Evolutionary conservation across 2,329 filamentous ascomycete species (phyloP).

Genomic region (Pseudofabraea citricarpa): DNA sequence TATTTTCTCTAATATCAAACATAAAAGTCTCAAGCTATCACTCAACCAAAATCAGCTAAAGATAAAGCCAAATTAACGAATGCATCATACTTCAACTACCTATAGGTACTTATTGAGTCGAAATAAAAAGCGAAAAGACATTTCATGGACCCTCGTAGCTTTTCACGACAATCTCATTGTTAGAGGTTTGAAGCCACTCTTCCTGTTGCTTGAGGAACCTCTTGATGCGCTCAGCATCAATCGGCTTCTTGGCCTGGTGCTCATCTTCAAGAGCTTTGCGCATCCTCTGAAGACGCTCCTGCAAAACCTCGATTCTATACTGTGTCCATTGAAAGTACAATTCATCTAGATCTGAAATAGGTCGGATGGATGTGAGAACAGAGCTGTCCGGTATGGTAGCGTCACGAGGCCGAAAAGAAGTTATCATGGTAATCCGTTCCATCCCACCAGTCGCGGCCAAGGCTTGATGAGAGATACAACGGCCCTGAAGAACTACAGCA

Average conservation of each 20-base stretch:
- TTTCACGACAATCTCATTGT: background rate
- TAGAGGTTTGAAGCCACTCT: background rate
- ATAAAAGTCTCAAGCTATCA: too few species aligned
- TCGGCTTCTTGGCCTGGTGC: background rate
- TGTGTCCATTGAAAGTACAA: conserved; percentile 25
- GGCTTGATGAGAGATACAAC: conserved; percentile 34
- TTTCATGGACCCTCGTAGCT: background rate
- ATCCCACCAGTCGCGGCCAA: conserved; percentile 26
- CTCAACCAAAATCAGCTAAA: too few species aligned
- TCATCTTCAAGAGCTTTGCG: conserved; percentile 5
- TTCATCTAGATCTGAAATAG: conserved; percentile 22
- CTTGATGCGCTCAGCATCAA: background rate
- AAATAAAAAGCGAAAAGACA: too few species aligned
- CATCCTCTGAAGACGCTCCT: conserved; percentile 18
- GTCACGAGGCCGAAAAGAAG: conserved; percentile 31
- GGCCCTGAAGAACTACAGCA: conserved; percentile 34
- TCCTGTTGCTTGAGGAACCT: background rate
- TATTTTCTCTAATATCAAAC: too few species aligned
- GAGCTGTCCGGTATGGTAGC: conserved; percentile 28
- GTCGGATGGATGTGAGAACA: conserved; percentile 15
- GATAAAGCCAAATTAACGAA: too few species aligned
- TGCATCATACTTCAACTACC: too few species aligned
- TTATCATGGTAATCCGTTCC: conserved; percentile 36
- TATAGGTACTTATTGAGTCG: too few species aligned
- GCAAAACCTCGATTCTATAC: conserved; percentile 23